Base-by-base conservation (phyloP, 1,284 basidiomycete species). In the Cryptococcus hybrid region DNA sequence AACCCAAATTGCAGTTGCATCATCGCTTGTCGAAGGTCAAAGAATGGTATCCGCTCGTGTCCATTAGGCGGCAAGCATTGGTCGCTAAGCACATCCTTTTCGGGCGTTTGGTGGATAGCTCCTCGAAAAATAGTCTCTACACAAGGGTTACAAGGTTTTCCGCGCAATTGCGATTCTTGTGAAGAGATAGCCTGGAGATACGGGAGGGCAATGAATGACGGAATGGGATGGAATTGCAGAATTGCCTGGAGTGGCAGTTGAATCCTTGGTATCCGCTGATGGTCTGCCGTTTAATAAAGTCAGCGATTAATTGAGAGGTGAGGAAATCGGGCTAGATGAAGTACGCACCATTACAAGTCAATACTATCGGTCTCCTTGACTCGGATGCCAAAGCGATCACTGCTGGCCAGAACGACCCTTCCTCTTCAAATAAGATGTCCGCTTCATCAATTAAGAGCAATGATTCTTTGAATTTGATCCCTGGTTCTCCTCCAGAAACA, bases 361-460 rank as follows among this genome's bases (percentile, higher is more conserved):
- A 83, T 47, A 97, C 84, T 46, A 97, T 87, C 1, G 94, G 93
- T 55, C 93, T 81, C 65, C 84, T 85, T 64, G 89, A 91, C 35
- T 88, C 84, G 58, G 84, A 85, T 69, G 95, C 91, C 56, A 97
- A 83, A 52, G 84, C 82, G 2, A 88, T 81, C 43, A 96, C 83
- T 5, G 89, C 85, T 2, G 87, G 82, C 96, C 96, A 99, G 76
- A 99, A 99, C 44, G 88, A 90, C 44, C 80, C 81, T 74, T 98
- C 95, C 52, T 94, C 91, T 62, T 86, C 87, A 78, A 87, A 99
- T 44, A 98, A 79, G 42, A 98, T 84, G 75, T 99, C 96, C 7
- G 91, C 95, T 74, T 99, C 96, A 76, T 99, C 96, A n/a, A 99
- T 80, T 38, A 99, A 81, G 64, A 99, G 90, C 50, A 96, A 77